phyloP scores from a whole-genome alignment of 2,329 filamentous ascomycete species.

The Arthrobotrys megalospora region DNA sequence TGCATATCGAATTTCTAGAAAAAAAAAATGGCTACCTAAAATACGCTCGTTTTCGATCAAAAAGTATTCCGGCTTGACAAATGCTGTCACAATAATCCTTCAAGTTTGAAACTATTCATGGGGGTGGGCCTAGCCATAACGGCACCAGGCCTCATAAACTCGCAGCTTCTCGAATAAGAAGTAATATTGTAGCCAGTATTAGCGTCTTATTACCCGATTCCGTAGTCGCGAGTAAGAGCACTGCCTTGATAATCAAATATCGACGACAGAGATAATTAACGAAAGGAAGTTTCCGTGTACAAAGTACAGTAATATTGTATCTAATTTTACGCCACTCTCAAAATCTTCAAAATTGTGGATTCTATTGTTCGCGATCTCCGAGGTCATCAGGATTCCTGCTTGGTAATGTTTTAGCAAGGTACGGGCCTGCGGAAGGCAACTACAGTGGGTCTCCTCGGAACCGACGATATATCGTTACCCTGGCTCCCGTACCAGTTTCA shows the following conservation, averaged over 20 bases:
- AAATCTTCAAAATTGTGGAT: background rate
- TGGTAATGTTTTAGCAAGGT: background rate
- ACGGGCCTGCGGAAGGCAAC: constrained; percentile 6
- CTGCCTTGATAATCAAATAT: constrained; percentile 30
- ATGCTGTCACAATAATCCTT: constrained; percentile 12
- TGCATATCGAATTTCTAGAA: constrained; percentile 30
- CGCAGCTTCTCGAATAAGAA: constrained; percentile 26
- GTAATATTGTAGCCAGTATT: constrained; percentile 13
- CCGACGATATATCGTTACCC: constrained; percentile 8
- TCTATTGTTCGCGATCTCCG: constrained; percentile 14
- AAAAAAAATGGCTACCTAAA: constrained; percentile 18
- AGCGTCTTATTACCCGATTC: background rate
- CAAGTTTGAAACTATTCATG: constrained; percentile 19
- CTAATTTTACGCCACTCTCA: constrained; percentile 6
- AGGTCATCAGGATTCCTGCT: background rate
- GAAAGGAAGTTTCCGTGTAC: background rate
- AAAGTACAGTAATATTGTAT: constrained; percentile 17
- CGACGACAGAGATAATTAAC: background rate
- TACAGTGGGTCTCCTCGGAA: background rate
- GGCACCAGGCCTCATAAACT: constrained; percentile 18
- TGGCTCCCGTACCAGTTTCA: constrained; percentile 5
- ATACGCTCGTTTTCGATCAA: background rate
- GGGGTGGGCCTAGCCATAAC: constrained; percentile 19
- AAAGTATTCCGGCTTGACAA: constrained; percentile 10
- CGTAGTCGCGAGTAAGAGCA: constrained; percentile 3